These are phyloP conservation scores for Arthonia radiata DNA, from an alignment of 495 filamentous ascomycete species.

Conservation along the genomic window DNA sequence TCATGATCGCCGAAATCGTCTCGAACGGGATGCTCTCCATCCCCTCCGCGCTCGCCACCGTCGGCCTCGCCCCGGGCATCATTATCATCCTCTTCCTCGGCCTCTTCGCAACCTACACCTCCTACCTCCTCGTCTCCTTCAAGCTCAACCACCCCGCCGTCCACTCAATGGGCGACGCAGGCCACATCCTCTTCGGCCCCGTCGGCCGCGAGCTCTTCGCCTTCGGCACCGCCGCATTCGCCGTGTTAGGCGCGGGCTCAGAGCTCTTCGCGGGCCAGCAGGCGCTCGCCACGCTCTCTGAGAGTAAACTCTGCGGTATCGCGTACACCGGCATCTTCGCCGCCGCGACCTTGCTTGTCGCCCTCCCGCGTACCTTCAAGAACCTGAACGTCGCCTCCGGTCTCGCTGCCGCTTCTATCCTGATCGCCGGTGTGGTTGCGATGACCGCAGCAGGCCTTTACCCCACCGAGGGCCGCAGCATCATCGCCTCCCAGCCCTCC, in stretches of 20 bases:
- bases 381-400: no score
- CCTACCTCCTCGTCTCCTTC: conserved; percentile 17
- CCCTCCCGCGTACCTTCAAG: no score
- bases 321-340: conserved; percentile 20
- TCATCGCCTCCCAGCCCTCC: conserved; percentile 7
- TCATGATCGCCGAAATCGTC: conserved; percentile 49
- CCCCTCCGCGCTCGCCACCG: conserved; percentile 28
- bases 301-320: conserved; percentile 18
- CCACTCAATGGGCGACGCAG: conserved; percentile 14
- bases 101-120: conserved; percentile 16
- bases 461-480: conserved; percentile 6
- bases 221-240: conserved; percentile 9
- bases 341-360: conserved; percentile 12
- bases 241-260: conserved; percentile 19
- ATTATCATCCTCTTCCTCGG: conserved; percentile 15
- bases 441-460: conserved; percentile 19
- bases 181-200: conserved; percentile 12
- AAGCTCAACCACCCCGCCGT: conserved; percentile 19
- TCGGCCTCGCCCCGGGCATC: conserved; percentile 36
- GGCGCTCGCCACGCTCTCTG: conserved; percentile 12
- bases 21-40: conserved; percentile 42
- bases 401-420: conserved; percentile 13
- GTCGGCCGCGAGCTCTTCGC: conserved; percentile 12
- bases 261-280: conserved; percentile 19
- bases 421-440: conserved; percentile 16